Evolutionary conservation across 768 basidiomycete genomes (phyloP).

Genomic region (Filobasidium floriforme): DNA sequence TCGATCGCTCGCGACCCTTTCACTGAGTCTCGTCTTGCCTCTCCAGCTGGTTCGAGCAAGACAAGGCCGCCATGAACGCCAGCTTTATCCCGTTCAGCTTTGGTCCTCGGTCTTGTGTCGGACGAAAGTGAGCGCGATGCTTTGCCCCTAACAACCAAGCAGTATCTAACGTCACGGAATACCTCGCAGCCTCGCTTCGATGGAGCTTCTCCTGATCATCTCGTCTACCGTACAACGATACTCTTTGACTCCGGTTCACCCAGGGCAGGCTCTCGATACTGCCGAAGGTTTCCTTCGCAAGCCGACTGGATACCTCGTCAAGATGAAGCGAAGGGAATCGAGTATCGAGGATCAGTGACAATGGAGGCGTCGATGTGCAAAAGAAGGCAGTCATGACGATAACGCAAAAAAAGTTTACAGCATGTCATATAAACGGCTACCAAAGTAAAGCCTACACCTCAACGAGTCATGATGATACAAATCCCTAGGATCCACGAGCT

Average conservation of each 20-base stretch:
- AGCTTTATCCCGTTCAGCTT: constrained; percentile 79
- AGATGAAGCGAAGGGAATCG: constrained; percentile 5
- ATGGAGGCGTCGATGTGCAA: too few relatives aligned
- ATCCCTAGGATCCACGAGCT: too few relatives aligned
- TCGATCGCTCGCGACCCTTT: too few relatives aligned
- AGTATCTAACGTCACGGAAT: background rate
- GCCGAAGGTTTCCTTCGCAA: constrained; percentile 21
- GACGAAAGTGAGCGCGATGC: constrained; percentile 21
- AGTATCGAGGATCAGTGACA: too few relatives aligned
- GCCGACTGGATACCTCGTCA: constrained; percentile 14
- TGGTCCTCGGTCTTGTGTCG: constrained; percentile 59
- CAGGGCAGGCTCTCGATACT: constrained; percentile 15
- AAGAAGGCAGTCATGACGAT: too few relatives aligned
- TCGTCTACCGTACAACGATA: constrained; percentile 23
- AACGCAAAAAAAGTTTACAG: too few relatives aligned
- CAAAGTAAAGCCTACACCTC: too few relatives aligned
- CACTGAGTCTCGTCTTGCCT: too few relatives aligned
- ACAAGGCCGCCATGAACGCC: constrained; percentile 57
- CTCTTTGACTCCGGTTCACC: constrained; percentile 16
- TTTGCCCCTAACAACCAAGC: background rate
- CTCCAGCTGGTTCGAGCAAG: constrained; percentile 68
- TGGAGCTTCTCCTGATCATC: constrained; percentile 27
- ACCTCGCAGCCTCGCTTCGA: constrained; percentile 23
- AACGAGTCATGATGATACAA: too few relatives aligned
- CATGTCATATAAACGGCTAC: too few relatives aligned